These are phyloP conservation scores for Fusarium torreyae DNA, from an alignment of 2,329 filamentous ascomycete genomes.

Conservation along the genomic window DNA sequence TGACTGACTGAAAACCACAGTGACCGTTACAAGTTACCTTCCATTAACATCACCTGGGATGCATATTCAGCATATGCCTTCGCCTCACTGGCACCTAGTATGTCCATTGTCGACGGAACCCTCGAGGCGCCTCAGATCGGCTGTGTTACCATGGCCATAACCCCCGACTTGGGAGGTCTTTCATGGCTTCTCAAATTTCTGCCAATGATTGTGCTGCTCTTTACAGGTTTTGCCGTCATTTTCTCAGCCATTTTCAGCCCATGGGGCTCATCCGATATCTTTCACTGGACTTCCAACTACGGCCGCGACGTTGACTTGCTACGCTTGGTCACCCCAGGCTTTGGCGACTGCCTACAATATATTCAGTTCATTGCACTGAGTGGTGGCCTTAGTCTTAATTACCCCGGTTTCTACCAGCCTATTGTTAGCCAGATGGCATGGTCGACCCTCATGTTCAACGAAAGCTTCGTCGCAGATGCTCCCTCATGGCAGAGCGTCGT, in stretches of 20 bases:
- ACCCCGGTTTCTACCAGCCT: constrained; percentile 95
- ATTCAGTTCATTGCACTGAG: constrained; percentile 93
- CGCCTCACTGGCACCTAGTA: constrained; percentile 81
- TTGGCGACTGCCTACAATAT: constrained; percentile 96
- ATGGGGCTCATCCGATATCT: constrained; percentile 92
- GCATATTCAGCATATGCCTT: constrained; percentile 90
- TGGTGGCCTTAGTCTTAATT: constrained; percentile 87
- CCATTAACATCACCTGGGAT: constrained; percentile 80
- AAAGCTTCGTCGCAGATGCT: constrained; percentile 83
- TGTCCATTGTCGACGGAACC: constrained; percentile 84
- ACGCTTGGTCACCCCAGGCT: constrained; percentile 93
- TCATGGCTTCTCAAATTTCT: constrained; percentile 80
- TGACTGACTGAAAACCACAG: constrained; percentile 45
- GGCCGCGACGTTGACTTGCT: constrained; percentile 93
- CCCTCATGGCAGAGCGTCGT: constrained; percentile 76
- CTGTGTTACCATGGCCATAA: constrained; percentile 86
- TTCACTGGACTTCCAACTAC: constrained; percentile 98
- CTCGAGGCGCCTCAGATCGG: constrained; percentile 73
- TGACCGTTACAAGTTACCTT: constrained; percentile 69
- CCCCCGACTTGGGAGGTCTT: constrained; percentile 83
- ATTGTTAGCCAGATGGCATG: constrained; percentile 89
- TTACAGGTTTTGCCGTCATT: constrained; percentile 86
- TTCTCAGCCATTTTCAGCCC: constrained; percentile 91
- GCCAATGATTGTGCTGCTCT: constrained; percentile 82
- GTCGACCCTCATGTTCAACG: constrained; percentile 93